A percentile compares a stretch with the other conserved stretches of the same genome.
These are phyloP conservation scores for Ophiostoma ulmi DNA, from an alignment of 2,329 filamentous ascomycete genomes.

Conservation along the genomic window DNA sequence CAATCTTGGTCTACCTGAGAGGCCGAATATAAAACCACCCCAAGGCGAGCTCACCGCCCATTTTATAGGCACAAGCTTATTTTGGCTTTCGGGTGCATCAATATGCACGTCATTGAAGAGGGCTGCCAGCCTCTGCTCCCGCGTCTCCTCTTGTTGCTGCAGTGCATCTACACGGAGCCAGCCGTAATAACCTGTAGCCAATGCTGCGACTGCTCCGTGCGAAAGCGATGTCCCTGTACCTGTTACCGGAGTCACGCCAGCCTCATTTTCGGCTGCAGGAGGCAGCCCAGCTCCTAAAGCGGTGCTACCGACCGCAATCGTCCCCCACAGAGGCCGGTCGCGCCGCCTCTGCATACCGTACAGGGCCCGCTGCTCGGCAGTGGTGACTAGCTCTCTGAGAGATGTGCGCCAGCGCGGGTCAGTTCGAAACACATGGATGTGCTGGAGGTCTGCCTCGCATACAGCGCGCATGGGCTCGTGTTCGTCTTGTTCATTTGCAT, in stretches of 20 bases:
- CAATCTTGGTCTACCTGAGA: background rate
- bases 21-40: conserved; percentile 40
- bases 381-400: conserved; percentile 36
- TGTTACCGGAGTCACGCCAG: conserved; percentile 21
- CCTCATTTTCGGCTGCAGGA: conserved; percentile 16
- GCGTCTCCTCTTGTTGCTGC: background rate
- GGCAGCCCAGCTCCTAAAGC: background rate
- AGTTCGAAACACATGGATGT: conserved; percentile 48
- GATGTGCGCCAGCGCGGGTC: conserved; percentile 30
- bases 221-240: conserved; percentile 6
- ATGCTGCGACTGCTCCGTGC: conserved; percentile 28
- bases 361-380: conserved; percentile 46
- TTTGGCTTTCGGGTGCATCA: background rate
- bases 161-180: conserved; percentile 44
- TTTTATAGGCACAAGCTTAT: conserved; percentile 27
- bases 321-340: conserved; percentile 54
- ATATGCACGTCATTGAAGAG: conserved; percentile 37
- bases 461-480: conserved; percentile 19
- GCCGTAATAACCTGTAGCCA: conserved; percentile 43
- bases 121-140: conserved; percentile 34
- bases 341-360: conserved; percentile 45
- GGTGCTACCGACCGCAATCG: conserved; percentile 47
- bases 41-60: conserved; percentile 48
- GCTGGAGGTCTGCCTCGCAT: conserved; percentile 39
- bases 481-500: background rate